Base-by-base conservation (phyloP, 139 green algal genomes). In the Asterochloris sp. region DNA sequence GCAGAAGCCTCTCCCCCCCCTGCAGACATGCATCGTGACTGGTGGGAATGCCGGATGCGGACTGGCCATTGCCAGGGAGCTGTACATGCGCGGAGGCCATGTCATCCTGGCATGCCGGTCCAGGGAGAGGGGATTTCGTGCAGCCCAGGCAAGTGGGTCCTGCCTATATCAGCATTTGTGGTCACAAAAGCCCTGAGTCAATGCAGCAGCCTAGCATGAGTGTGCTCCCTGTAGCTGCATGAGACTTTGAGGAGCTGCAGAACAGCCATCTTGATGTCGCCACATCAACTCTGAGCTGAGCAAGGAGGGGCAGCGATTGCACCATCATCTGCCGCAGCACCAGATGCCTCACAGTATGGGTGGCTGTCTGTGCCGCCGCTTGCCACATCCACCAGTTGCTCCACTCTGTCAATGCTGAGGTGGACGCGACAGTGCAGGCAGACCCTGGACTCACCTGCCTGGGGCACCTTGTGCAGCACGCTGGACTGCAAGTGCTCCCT, bases 41-140 rank as follows among this genome's bases (percentile, higher is more conserved):
- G 87, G 87, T 61, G 86, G 63, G 24, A 90, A 90, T 29, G 75
- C 80, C 12, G 87, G 87, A 23, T 64, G 90, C 14, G 87, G 87
- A 10, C 66, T 73, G 11, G 83, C 81, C 62, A 87, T 84, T 24
- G 77, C 78, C 11, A 62, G 82, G 28, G 83, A 78, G 17, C 64
- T 91, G 69, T 38, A 82, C 2, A 54, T 11, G 0, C 69, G 77
- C 10, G 87, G 86, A 60, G 62, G 47, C 62, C 21, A 84, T 60
- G 80, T 91, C 2, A 78, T 91, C 16, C 38, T 91, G 26, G 87
- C 87, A 10, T 89, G 86, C 29, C 75, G 87, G 13, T 79, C 78
- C 16, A 10, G 60, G 21, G 62, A 68, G 24, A 71, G 69, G 15
- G 86, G 76, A 19, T 10, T 80, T 19, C 63, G 62, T 11, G 79